Conservation (phyloP, 139 green algal genomes). For the Micractinium conductrix region DNA sequence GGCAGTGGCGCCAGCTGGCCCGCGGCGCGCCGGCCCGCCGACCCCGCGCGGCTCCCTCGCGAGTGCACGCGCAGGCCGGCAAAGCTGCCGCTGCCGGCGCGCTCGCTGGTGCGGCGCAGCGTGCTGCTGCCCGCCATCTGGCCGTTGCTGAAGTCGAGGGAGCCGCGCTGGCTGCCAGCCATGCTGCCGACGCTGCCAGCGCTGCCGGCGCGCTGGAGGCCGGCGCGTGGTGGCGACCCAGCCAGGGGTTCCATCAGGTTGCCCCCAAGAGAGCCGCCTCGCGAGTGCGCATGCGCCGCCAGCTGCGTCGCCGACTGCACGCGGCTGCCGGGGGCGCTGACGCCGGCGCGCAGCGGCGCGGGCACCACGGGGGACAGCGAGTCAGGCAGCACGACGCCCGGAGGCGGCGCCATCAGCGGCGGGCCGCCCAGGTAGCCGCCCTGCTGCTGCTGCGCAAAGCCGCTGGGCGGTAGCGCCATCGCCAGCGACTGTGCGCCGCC, state of each 20-base stretch:
- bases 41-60: neutral
- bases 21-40: constrained; percentile 5
- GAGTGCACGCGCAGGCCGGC: constrained; percentile 3
- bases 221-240: neutral
- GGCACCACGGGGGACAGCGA: constrained; percentile 20
- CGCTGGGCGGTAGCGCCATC: neutral
- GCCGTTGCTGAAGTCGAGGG: constrained; percentile 4
- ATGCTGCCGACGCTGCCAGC: neutral
- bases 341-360: neutral
- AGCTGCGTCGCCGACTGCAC: constrained; percentile 2
- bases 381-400: constrained; percentile 25
- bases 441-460: neutral
- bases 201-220: neutral
- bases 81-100: neutral
- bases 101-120: neutral
- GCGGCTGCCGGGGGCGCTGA: neutral
- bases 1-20: neutral
- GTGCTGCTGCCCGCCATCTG: neutral
- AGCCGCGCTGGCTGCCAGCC: constrained; percentile 18
- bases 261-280: neutral
- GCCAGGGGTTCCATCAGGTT: constrained; percentile 1
- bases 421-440: neutral
- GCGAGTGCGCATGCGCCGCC: neutral
- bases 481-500: neutral
- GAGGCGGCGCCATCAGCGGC: neutral